Percentiles rank a stretch among this genome's conserved stretches.
Evolutionary conservation across 2,329 filamentous ascomycete species (phyloP).

Genomic region (Alternaria arbusti): DNA sequence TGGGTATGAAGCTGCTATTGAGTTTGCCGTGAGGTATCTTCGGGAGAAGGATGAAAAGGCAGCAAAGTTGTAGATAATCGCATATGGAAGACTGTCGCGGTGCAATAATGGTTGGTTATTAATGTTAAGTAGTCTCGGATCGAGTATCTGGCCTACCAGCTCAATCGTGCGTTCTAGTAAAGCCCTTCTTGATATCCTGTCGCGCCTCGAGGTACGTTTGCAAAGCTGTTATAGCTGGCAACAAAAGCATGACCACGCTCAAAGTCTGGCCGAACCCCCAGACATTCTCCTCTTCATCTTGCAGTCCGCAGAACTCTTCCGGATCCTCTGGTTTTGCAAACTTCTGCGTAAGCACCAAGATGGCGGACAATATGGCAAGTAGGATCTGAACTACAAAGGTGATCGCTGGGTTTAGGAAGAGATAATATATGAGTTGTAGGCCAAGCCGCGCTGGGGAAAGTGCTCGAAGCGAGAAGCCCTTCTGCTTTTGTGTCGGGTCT

Average conservation of each 20-base stretch:
- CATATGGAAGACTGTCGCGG: not conserved
- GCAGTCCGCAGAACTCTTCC: slow-evolving; percentile 28
- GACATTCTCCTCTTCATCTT: slow-evolving; percentile 31
- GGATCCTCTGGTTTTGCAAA: slow-evolving; percentile 30
- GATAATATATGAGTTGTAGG: slow-evolving; percentile 22
- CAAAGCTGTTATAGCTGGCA: slow-evolving; percentile 33
- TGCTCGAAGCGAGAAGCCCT: not conserved
- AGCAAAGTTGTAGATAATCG: not conserved
- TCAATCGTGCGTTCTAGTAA: not conserved
- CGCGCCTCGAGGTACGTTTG: slow-evolving; percentile 38
- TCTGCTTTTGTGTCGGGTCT: slow-evolving; percentile 5
- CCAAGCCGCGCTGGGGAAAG: slow-evolving; percentile 17
- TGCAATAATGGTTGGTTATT: not conserved
- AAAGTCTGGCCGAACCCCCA: slow-evolving; percentile 43
- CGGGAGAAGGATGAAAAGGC: not conserved
- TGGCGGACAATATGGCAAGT: slow-evolving; percentile 28
- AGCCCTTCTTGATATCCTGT: slow-evolving; percentile 26
- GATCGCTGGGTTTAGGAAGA: slow-evolving; percentile 38
- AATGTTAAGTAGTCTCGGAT: not conserved
- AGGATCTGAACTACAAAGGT: slow-evolving; percentile 37
- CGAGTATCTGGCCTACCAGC: not conserved
- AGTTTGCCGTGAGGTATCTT: slow-evolving; percentile 48
- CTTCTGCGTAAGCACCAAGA: slow-evolving; percentile 36
- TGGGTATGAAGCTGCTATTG: slow-evolving; percentile 56
- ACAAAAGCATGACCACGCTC: slow-evolving; percentile 37